Evolutionary conservation across 768 basidiomycete species (phyloP), one percentile per base, ranked within the genome.

Genomic region (Tylopilus sp.): DNA sequence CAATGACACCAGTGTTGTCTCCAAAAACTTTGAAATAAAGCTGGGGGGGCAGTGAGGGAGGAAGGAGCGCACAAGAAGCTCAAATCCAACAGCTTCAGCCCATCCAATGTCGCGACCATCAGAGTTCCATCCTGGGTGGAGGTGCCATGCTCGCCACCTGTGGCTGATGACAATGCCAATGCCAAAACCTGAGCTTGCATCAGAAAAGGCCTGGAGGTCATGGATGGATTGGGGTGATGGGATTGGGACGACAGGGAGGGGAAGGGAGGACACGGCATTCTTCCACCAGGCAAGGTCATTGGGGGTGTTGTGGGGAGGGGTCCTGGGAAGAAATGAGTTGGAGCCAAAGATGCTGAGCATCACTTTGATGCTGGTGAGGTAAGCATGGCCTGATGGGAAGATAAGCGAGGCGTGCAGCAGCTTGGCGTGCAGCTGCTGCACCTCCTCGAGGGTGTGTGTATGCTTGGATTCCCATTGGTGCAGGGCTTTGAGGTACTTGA

Each of bases 391-490:
- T 5, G 21, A 34, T 14, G 51, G 51, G 4, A 46, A 31, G 0
- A 45, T 16, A 0, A 40, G n/a, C 1, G 37, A 19, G 17, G 36
- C 14, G 11, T 45, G 51, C 0, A 21, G 2, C 0, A 52, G 12
- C 8, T 52, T 52, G 17, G 44, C 22, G 17, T 30, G 44, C 0
- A 52, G 21, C 11, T 45, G 14, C 3, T 50, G 50, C 3, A 33
- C 22, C 1, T 50, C 24, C 0, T 25, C 2, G 1, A 50, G 30
- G 13, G 30, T 25, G 21, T 50, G 49, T 1, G 40, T 41, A 3
- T n/a, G 17, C 4, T 7, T 5, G 1, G 17, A 3, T 1, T 17
- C 4, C 42, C 42, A 43, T 1, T 16, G 7, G 1, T 1, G 0
- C 0, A 43, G 3, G 7, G 42, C 42, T 9, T n/a, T 17, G 25